These are phyloP conservation scores for Leishmania major DNA, from an alignment of 208 protist species.

Conservation along the genomic window DNA sequence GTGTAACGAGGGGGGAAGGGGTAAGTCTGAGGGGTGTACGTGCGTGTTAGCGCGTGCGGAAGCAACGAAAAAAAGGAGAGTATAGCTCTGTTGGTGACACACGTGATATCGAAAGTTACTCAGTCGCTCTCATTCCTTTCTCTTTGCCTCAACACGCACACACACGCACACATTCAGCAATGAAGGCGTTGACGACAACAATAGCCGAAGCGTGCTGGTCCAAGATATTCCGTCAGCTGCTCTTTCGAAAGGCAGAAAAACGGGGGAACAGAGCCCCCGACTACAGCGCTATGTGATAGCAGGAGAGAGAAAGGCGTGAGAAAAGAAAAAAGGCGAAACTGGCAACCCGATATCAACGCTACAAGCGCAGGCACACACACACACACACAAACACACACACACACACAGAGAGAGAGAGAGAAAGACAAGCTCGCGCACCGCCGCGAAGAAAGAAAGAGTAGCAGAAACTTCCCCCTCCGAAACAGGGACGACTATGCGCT, in stretches of 20 bases:
- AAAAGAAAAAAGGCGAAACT: constrained; percentile 4
- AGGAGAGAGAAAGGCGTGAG: background rate
- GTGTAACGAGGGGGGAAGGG: background rate
- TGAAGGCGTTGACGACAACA: background rate
- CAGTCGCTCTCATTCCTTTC: background rate
- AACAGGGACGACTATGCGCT: background rate
- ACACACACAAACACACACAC: background rate
- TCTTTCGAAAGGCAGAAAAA: background rate
- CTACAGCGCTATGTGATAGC: background rate
- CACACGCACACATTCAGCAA: background rate
- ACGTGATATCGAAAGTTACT: background rate
- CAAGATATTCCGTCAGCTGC: background rate
- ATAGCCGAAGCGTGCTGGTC: background rate
- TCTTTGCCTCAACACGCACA: background rate
- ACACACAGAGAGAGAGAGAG: background rate
- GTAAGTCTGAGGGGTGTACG: background rate
- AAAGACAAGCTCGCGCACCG: background rate
- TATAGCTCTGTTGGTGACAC: background rate
- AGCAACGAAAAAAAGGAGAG: background rate
- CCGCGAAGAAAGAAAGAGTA: background rate
- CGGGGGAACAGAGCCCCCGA: background rate
- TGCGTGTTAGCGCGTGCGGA: background rate
- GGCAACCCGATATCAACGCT: background rate
- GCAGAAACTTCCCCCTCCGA: background rate
- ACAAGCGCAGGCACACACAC: background rate